Base-by-base conservation (phyloP, 805 yeast species). In the Metschnikowia lunata region DNA sequence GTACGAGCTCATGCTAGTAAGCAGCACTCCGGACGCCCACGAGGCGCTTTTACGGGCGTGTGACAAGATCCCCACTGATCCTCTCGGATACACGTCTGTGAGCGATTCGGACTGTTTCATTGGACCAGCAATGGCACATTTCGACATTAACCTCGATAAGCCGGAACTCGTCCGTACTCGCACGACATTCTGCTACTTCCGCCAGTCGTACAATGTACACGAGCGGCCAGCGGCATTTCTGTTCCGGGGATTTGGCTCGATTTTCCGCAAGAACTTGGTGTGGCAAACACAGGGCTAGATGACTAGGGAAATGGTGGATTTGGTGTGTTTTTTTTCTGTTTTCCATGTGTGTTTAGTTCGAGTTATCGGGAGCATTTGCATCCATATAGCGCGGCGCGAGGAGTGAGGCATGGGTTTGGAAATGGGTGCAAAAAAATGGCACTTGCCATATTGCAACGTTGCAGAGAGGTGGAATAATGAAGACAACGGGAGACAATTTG, bases 1-100 rank as follows among this genome's bases (percentile, higher is more conserved):
- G 23, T 49, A 49, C 32, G 52, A 49, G 46, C 15, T 49, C 35
- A 30, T 49, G 42, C 29, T 47, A 12, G 31, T n/a, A 15, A 34
- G 37, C 35, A 7, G 29, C 15, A 12, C 30, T 12, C 18, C 34
- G 8, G 45, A 15, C 14, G 40, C 27, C 29, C 34, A 37, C 35
- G 32, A 15, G 13, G 42, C 40, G 10, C 26, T 41, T 10, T 28
- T 45, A 12, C 33, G 35, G 10, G 42, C 45, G 15, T 44, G 47
- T 36, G 36, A 23, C 4, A 18, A 26, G 15, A 39, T 43, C 13
- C 43, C 35, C 23, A 30, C 14, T 10, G 29, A 29, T 10, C 34
- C 43, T n/a, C 30, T 44, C 14, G n/a, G n/a, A 13, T 39, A 36
- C 26, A 11, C 23, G 5, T 27, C 30, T 3, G 28, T 27, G n/a